Evolutionary conservation across 2,329 filamentous ascomycete species (phyloP).

Genomic region (Exophiala mesophila): DNA sequence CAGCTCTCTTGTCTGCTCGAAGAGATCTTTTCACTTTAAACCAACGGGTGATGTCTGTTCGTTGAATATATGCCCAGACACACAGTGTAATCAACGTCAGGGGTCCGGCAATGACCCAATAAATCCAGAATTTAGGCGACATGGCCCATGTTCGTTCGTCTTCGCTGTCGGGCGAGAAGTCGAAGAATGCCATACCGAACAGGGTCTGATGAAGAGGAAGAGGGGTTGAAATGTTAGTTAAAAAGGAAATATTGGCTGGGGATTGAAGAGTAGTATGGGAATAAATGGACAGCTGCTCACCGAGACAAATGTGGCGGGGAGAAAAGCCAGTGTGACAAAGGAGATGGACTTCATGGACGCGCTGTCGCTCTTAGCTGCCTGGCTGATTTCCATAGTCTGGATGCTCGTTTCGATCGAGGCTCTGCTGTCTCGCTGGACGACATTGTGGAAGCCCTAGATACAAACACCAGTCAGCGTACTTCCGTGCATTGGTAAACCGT

Average conservation of each 20-base stretch:
- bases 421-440: slow-evolving; percentile 30
- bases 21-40: not conserved
- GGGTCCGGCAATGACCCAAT: slow-evolving; percentile 31
- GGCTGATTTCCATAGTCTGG: slow-evolving; percentile 30
- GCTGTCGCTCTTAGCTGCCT: slow-evolving; percentile 29
- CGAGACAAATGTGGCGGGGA: slow-evolving; percentile 37
- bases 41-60: slow-evolving; percentile 1
- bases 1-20: not conserved
- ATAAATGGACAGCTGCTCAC: slow-evolving; percentile 32
- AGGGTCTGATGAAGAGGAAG: slow-evolving; percentile 29
- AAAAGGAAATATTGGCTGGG: slow-evolving; percentile 31
- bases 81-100: slow-evolving; percentile 28
- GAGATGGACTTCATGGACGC: slow-evolving; percentile 35
- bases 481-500: too few species aligned
- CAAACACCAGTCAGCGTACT: too few species aligned
- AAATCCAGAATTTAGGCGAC: slow-evolving; percentile 31
- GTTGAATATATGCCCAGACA: slow-evolving; percentile 24
- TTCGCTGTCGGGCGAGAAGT: slow-evolving; percentile 20
- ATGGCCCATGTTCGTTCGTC: slow-evolving; percentile 25
- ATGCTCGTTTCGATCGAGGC: slow-evolving; percentile 28
- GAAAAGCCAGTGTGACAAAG: slow-evolving; percentile 32
- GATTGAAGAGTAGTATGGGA: slow-evolving; percentile 28
- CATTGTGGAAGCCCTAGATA: slow-evolving; percentile 32
- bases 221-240: too few species aligned
- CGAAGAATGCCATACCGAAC: slow-evolving; percentile 36